Conservation (phyloP, 345 rosid genomes). For the Iberis pinnata region DNA sequence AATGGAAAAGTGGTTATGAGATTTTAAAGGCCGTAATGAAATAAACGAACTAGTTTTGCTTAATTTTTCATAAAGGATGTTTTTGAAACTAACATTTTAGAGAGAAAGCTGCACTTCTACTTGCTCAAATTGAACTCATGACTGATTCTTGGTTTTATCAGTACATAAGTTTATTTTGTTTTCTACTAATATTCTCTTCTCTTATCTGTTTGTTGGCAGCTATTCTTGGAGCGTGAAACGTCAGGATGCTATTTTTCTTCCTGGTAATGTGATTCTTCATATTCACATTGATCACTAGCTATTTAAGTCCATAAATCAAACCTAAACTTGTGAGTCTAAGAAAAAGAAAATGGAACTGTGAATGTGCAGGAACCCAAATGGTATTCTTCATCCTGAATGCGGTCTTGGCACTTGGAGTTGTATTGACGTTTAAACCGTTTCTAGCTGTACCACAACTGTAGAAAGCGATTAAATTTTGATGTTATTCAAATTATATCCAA, state of each 20-base stretch:
- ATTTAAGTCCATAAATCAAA: not conserved
- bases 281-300: not conserved
- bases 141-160: no score
- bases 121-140: no score
- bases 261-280: conserved; percentile 27
- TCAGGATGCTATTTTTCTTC: conserved; percentile 36
- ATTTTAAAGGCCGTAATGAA: no score
- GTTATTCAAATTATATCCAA: not conserved
- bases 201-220: conserved; percentile 17
- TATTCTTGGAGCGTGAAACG: conserved; percentile 45
- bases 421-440: conserved; percentile 74
- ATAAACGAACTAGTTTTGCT: no score
- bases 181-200: not conserved
- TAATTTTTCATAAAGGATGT: no score
- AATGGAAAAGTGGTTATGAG: not conserved
- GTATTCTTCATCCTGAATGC: conserved; percentile 60
- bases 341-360: no score
- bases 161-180: not conserved
- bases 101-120: no score
- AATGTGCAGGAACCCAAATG: conserved; percentile 51
- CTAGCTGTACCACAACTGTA: conserved; percentile 24
- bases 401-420: conserved; percentile 46
- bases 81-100: no score
- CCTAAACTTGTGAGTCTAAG: not conserved
- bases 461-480: not conserved